Conservation (phyloP, 2,329 filamentous ascomycete genomes). For the Aspergillus pseudoterreus region DNA sequence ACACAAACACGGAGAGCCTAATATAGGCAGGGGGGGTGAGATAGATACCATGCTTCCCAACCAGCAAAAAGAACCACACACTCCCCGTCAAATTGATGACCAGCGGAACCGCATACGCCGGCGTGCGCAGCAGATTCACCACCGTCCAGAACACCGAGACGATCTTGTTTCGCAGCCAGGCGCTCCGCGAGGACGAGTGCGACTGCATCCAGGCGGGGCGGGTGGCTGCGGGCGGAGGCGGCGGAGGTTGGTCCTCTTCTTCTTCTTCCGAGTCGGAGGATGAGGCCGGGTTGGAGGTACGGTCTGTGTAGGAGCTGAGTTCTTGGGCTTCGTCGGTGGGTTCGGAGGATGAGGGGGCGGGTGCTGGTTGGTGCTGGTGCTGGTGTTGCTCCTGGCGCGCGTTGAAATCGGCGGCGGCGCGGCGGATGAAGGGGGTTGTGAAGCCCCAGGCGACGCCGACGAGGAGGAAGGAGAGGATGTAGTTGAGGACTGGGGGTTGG, state of each 20-base stretch:
- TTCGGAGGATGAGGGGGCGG: background rate
- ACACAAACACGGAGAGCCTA: too few relatives aligned
- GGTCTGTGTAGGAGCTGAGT: background rate
- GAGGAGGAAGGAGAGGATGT: conserved; percentile 82
- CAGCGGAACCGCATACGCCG: conserved; percentile 78
- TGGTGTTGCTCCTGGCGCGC: conserved; percentile 46
- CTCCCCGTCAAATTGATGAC: conserved; percentile 87
- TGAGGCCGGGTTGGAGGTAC: background rate
- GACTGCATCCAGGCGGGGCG: conserved; percentile 20
- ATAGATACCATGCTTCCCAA: conserved; percentile 92
- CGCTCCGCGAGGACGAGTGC: conserved; percentile 22
- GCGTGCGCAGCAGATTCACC: conserved; percentile 72
- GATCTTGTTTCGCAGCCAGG: conserved; percentile 61
- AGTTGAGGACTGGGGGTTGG: conserved; percentile 60
- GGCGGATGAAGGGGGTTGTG: conserved; percentile 87
- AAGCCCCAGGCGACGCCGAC: conserved; percentile 92
- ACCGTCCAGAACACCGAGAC: conserved; percentile 70
- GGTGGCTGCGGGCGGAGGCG: background rate
- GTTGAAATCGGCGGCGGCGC: conserved; percentile 72
- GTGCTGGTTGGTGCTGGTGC: conserved; percentile 8
- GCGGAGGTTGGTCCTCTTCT: conserved; percentile 3
- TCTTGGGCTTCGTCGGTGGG: background rate
- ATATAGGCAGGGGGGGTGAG: too few relatives aligned
- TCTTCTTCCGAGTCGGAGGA: background rate
- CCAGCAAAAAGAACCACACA: conserved; percentile 93